Evolutionary conservation across 2,329 filamentous ascomycete genomes (phyloP), one percentile per base, ranked within the genome.

Genomic region (Penicillium janthinellum): DNA sequence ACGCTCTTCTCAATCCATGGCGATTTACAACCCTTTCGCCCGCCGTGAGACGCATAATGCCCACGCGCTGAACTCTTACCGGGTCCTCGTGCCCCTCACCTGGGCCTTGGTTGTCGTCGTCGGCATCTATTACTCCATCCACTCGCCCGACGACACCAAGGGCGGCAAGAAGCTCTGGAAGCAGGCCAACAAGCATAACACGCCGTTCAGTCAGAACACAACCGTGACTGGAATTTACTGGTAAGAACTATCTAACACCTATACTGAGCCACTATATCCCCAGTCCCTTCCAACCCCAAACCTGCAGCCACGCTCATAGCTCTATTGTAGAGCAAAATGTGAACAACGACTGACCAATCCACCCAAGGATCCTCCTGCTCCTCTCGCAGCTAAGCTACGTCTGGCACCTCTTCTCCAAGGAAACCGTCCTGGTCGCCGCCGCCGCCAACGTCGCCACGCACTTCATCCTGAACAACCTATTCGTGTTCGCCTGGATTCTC

Each of bases 401-500:
- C 60, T 85, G 83, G 69, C 87, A 91, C 69, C 86, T 96, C 65
- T 96, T 92, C 82, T 88, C 86, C 49, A 80, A 81, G 65, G 85
- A 89, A 66, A 72, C 81, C 48, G 84, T 85, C 31, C 81, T 85
- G 55, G 85, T 91, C 64, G 84, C 86, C 61, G 83, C 86, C 15
- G 90, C 92, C 22, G 89, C 89, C 65, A 88, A 90, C 66, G 88
- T 96, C 14, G 92, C 90, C 61, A 84, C 86, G 67, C 91, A 96
- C 81, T 96, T 94, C 77, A 92, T 96, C 74, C 73, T 90, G 68
- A 90, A 92, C 83, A 96, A 96, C 77, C 79, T 96, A 44, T 83
- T 96, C 61, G 86, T 92, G 75, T 90, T 93, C 66, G 86, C 85
- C 67, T 96, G 92, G 75, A 85, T 96, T 69, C 87, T 93, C 81